A percentile compares a stretch with the other conserved stretches of the same genome.
Evolutionary conservation across 352 stramenopile genomes (phyloP).

Genomic region (Blastocystis sp.): DNA sequence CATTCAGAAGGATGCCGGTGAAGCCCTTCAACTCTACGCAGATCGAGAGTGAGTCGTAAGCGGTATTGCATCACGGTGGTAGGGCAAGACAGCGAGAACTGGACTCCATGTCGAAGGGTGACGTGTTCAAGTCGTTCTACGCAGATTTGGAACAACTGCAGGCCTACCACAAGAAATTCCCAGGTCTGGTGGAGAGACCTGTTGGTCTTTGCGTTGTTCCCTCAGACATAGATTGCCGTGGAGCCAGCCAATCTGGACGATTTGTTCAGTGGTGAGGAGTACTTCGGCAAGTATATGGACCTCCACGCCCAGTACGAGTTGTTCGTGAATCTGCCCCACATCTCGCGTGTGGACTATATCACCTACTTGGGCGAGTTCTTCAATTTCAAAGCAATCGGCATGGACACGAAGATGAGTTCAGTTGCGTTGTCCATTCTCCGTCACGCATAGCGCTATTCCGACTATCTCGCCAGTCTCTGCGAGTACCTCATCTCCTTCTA

Average conservation of each 20-base stretch:
- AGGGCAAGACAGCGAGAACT: conserved; percentile 80
- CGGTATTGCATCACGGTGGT: background rate
- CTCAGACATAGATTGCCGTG: background rate
- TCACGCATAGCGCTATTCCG: conserved; percentile 24
- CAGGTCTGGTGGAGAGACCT: conserved; percentile 75
- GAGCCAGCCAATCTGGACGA: conserved; percentile 31
- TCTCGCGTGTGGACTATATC: conserved; percentile 61
- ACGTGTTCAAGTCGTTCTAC: conserved; percentile 84
- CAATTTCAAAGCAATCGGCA: conserved; percentile 66
- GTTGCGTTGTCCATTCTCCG: background rate
- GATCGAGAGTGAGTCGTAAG: conserved; percentile 76
- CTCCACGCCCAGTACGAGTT: conserved; percentile 80
- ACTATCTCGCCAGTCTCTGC: conserved; percentile 79
- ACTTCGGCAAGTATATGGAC: conserved; percentile 84
- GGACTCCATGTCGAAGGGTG: conserved; percentile 78
- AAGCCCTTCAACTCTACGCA: conserved; percentile 80
- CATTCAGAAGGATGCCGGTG: conserved; percentile 77
- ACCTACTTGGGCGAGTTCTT: conserved; percentile 58
- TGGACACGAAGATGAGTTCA: conserved; percentile 64
- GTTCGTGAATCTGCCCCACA: conserved; percentile 81
- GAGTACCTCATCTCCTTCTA: conserved; percentile 83
- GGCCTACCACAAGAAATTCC: conserved; percentile 81
- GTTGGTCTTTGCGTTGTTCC: conserved; percentile 10
- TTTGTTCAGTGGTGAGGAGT: conserved; percentile 83
- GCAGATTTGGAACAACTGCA: conserved; percentile 82